Percentiles rank a stretch among this genome's conserved stretches.
Evolutionary conservation across 129 eudicot genomes (phyloP).

Genomic region (Arctium lappa): DNA sequence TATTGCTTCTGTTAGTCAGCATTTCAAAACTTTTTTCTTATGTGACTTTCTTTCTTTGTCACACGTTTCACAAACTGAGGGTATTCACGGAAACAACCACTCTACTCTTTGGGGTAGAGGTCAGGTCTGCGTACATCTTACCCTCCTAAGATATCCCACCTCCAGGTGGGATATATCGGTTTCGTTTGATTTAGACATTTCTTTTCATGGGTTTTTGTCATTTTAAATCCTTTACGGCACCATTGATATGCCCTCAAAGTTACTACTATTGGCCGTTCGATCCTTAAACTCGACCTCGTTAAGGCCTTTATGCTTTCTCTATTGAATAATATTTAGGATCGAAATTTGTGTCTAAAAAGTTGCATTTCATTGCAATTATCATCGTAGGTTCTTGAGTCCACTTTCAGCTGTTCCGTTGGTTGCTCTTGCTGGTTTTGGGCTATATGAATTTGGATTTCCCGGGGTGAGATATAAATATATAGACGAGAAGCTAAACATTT

Average conservation of each 20-base stretch:
- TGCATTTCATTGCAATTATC: not conserved
- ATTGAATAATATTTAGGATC: not conserved
- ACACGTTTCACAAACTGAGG: too few species aligned
- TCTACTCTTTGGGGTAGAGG: too few species aligned
- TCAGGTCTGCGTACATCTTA: too few species aligned
- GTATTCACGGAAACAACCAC: too few species aligned
- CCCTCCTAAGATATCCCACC: too few species aligned
- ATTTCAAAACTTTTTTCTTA: too few species aligned
- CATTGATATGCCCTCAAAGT: too few species aligned
- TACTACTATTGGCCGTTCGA: not conserved
- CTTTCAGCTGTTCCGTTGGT: slow-evolving; percentile 43
- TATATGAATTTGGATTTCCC: slow-evolving; percentile 37
- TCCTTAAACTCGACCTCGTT: not conserved
- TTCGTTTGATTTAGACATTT: too few species aligned
- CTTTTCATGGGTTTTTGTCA: not conserved
- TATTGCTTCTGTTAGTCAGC: too few species aligned
- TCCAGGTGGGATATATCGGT: too few species aligned
- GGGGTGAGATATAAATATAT: slow-evolving; percentile 36
- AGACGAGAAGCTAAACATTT: too few species aligned
- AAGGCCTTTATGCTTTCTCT: not conserved
- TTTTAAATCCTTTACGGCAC: not conserved
- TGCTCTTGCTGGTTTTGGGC: slow-evolving; percentile 42
- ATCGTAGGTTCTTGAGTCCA: slow-evolving; percentile 50
- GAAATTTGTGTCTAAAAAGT: not conserved
- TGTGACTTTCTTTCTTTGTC: too few species aligned